A percentile compares a stretch with the other conserved stretches of the same genome.
These are phyloP conservation scores for Polyrhizophydium stewartii DNA, from an alignment of 371 early-diverging fungal genomes.

Conservation along the genomic window DNA sequence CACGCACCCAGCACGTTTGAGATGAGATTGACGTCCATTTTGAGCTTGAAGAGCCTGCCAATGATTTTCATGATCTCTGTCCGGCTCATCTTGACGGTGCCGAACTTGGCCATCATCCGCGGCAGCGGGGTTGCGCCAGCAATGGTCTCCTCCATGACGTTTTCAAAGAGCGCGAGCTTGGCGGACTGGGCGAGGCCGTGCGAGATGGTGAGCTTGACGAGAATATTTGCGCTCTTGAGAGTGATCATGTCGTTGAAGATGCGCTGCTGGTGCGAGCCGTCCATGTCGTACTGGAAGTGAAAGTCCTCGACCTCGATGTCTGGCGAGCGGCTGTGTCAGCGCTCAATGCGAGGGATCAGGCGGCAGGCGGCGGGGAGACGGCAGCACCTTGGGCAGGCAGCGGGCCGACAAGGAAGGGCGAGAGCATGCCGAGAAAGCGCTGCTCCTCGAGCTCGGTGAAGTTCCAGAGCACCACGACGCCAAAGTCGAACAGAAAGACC, in stretches of 20 bases:
- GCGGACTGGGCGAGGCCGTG: slow-evolving; percentile 46
- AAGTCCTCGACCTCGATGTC: slow-evolving; percentile 79
- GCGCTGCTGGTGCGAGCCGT: slow-evolving; percentile 75
- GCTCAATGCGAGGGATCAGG: not conserved
- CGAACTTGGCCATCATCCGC: slow-evolving; percentile 34
- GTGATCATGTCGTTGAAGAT: slow-evolving; percentile 57
- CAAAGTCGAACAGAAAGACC: slow-evolving; percentile 75
- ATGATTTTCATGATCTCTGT: slow-evolving; percentile 38
- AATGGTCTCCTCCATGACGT: slow-evolving; percentile 44
- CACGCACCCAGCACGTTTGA: slow-evolving; percentile 40
- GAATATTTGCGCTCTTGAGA: slow-evolving; percentile 24
- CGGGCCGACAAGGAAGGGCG: too few species aligned
- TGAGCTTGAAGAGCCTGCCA: slow-evolving; percentile 37
- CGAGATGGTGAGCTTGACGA: slow-evolving; percentile 43
- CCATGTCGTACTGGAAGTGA: slow-evolving; percentile 83
- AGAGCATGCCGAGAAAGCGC: slow-evolving; percentile 64
- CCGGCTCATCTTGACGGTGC: slow-evolving; percentile 37
- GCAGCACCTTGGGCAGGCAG: too few species aligned
- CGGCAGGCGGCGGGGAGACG: too few species aligned
- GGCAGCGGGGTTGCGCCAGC: slow-evolving; percentile 35
- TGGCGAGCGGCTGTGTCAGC: too few species aligned
- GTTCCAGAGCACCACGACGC: slow-evolving; percentile 92
- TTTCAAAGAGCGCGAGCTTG: slow-evolving; percentile 47
- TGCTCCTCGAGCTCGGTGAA: slow-evolving; percentile 78
- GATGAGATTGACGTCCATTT: slow-evolving; percentile 51